Conservation (phyloP, 78 protist genomes). For the Speleostelium caveatum region DNA sequence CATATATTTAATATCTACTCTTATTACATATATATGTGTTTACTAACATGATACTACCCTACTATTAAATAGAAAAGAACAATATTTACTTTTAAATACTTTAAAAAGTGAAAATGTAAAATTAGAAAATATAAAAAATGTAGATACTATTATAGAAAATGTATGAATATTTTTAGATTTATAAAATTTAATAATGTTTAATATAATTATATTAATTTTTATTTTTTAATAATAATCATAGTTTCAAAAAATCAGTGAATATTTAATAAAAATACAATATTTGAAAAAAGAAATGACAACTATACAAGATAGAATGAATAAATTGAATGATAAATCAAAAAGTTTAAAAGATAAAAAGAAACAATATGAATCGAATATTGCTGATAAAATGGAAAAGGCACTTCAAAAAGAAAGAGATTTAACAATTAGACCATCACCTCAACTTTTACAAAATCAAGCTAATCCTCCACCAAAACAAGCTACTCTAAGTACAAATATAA, state of each 20-base stretch:
- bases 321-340: conserved; percentile 28
- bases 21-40: background rate
- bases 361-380: conserved; percentile 33
- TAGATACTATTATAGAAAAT: conserved; percentile 64
- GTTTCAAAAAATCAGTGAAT: conserved; percentile 62
- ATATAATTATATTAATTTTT: background rate
- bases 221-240: background rate
- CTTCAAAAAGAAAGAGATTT: conserved; percentile 69
- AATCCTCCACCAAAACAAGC: conserved; percentile 10
- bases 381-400: conserved; percentile 50
- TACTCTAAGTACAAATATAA: conserved; percentile 31
- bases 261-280: conserved; percentile 42
- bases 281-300: conserved; percentile 55
- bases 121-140: conserved; percentile 42
- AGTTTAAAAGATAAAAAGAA: conserved; percentile 59
- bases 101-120: conserved; percentile 57
- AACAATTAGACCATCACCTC: conserved; percentile 54
- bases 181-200: too few species aligned
- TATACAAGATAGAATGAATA: conserved; percentile 44
- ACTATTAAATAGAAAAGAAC: conserved; percentile 28
- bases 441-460: conserved; percentile 42
- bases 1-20: background rate
- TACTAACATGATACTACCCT: background rate
- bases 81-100: conserved; percentile 14
- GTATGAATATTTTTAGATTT: background rate